Conservation (phyloP, 306 rosid genomes). For the Acacia acuminata region DNA sequence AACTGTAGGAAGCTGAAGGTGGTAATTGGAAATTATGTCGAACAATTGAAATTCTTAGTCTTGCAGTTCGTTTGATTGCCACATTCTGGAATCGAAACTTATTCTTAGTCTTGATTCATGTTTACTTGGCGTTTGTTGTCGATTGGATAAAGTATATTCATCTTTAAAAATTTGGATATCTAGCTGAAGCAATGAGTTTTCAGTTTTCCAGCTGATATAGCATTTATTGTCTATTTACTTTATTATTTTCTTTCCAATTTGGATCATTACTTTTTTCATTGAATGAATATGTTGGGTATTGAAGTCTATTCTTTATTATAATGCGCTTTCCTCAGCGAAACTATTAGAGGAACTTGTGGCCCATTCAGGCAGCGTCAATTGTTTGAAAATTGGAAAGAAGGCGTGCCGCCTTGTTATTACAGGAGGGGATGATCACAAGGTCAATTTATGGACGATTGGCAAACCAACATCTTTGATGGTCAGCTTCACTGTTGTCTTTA, state of each 20-base stretch:
- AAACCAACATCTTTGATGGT: slow-evolving; percentile 81
- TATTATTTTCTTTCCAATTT: background rate
- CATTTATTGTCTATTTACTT: background rate
- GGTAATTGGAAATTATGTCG: background rate
- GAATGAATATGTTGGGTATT: background rate
- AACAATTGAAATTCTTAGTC: background rate
- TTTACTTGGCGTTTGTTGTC: background rate
- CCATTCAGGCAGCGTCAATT: slow-evolving; percentile 74
- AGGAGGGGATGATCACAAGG: slow-evolving; percentile 93
- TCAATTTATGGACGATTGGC: slow-evolving; percentile 90
- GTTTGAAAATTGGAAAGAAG: slow-evolving; percentile 89
- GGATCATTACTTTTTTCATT: background rate
- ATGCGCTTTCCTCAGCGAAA: slow-evolving; percentile 51
- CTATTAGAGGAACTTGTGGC: slow-evolving; percentile 90
- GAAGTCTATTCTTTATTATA: background rate
- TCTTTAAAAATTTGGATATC: background rate
- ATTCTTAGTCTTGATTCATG: background rate
- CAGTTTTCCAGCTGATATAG: background rate
- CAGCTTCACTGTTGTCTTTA: slow-evolving; percentile 36
- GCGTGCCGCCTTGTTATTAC: slow-evolving; percentile 72
- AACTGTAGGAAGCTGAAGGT: background rate
- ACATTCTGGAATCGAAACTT: background rate
- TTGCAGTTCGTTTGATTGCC: slow-evolving; percentile 14
- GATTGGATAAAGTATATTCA: background rate
- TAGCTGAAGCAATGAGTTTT: background rate